Percentiles rank a stretch among this genome's conserved stretches.
Evolutionary conservation across 441 rosid genomes (phyloP).

Genomic region (Brassica balearica): DNA sequence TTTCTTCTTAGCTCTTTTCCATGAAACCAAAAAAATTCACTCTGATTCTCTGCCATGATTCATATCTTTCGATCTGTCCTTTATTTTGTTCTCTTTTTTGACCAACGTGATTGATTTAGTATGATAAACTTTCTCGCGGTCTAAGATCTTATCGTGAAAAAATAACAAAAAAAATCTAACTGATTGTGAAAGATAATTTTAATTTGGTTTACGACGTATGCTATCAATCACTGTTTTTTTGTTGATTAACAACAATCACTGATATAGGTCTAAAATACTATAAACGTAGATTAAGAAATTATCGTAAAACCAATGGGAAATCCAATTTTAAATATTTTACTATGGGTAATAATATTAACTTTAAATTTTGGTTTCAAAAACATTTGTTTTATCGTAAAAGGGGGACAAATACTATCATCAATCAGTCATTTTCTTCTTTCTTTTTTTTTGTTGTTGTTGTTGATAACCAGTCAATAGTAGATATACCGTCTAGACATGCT

Average conservation of each 20-base stretch:
- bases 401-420: neutral
- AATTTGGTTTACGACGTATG: conserved; percentile 11
- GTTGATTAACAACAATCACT: neutral
- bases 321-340: neutral
- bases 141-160: conserved; percentile 9
- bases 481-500: neutral
- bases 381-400: neutral
- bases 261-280: neutral
- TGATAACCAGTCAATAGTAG: neutral
- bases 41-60: conserved; percentile 41
- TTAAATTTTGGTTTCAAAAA: neutral
- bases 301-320: neutral
- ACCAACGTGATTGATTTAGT: conserved; percentile 38
- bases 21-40: conserved; percentile 21
- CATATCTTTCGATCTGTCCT: conserved; percentile 36
- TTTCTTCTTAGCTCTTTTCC: conserved; percentile 36
- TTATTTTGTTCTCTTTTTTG: conserved; percentile 1
- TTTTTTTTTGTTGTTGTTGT: neutral
- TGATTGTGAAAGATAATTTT: neutral
- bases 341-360: neutral
- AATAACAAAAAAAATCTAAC: neutral
- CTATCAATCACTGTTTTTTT: conserved; percentile 7
- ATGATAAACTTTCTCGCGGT: conserved; percentile 33
- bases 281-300: neutral
- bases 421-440: neutral